Percentiles rank a stretch among this genome's conserved stretches.
phyloP scores from a whole-genome alignment of 441 rosid genomes.

The Sinapis alba region DNA sequence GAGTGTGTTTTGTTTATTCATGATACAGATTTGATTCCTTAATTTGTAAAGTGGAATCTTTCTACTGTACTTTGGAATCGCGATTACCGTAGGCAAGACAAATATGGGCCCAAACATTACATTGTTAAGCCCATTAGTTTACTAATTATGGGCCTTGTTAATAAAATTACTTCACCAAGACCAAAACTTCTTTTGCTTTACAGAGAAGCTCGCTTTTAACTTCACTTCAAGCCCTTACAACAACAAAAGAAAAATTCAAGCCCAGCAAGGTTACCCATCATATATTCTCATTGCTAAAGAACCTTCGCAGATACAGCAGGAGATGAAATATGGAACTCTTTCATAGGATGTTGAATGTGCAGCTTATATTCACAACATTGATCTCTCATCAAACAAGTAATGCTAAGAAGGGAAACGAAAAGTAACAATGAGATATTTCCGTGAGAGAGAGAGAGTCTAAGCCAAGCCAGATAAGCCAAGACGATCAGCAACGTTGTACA shows the following conservation, averaged over 20 bases:
- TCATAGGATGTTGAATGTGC: neutral
- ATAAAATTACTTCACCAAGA: too few relatives aligned
- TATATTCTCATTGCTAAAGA: too few relatives aligned
- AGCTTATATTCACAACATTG: conserved; percentile 28
- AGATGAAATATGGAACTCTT: too few relatives aligned
- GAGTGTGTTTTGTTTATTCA: neutral
- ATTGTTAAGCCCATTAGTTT: neutral
- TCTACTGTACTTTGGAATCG: neutral
- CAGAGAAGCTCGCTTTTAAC: too few relatives aligned
- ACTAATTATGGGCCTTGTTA: too few relatives aligned
- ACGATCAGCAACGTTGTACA: conserved; percentile 90
- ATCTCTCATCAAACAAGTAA: neutral
- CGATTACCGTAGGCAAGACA: neutral
- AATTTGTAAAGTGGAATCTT: conserved; percentile 8
- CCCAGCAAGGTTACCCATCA: too few relatives aligned
- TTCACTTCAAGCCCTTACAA: too few relatives aligned
- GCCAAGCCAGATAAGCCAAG: conserved; percentile 86
- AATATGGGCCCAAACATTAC: neutral
- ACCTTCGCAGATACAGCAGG: too few relatives aligned
- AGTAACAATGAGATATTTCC: neutral
- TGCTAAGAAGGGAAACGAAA: neutral
- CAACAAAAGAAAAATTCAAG: too few relatives aligned
- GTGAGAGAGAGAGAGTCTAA: conserved; percentile 33
- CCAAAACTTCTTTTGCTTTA: too few relatives aligned
- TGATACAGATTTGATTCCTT: conserved; percentile 8